Conservation (phyloP, 2,329 filamentous ascomycete species). For the Dactylellina leptospora region DNA sequence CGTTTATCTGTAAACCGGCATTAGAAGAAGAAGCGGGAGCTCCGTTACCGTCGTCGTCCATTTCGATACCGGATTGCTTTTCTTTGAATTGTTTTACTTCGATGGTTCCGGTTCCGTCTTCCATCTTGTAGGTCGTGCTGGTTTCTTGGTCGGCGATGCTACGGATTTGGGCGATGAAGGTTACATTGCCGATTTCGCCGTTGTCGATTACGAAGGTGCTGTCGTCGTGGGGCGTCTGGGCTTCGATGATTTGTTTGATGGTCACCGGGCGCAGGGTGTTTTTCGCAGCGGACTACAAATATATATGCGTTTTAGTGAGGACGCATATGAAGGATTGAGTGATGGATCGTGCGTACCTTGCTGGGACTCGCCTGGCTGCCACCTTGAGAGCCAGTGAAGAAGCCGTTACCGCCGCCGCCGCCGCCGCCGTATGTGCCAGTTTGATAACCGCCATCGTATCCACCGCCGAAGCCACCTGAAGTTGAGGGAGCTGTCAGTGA, state of each 20-base stretch:
- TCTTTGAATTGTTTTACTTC: conserved; percentile 86
- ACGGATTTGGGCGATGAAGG: conserved; percentile 89
- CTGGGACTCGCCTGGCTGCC: conserved; percentile 56
- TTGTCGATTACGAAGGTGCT: conserved; percentile 86
- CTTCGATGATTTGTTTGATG: conserved; percentile 90
- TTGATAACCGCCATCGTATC: conserved; percentile 53
- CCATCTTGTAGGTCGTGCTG: conserved; percentile 89
- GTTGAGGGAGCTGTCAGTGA: conserved; percentile 16
- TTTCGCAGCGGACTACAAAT: conserved; percentile 37
- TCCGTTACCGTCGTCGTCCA: conserved; percentile 36
- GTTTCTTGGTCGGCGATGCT: conserved; percentile 85
- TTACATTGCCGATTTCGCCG: conserved; percentile 73
- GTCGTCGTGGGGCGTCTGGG: conserved; percentile 76
- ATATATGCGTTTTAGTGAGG: not conserved
- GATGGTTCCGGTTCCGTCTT: conserved; percentile 91
- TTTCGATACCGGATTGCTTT: conserved; percentile 67
- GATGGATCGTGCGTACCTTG: conserved; percentile 49
- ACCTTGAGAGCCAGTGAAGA: conserved; percentile 54
- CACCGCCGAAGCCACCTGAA: conserved; percentile 51
- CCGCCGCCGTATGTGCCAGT: conserved; percentile 49
- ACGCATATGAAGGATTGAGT: not conserved
- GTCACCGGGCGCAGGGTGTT: conserved; percentile 90
- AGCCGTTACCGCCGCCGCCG: conserved; percentile 54
- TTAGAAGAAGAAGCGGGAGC: conserved; percentile 62
- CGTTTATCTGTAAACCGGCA: conserved; percentile 72